phyloP scores from a whole-genome alignment of 2,329 filamentous ascomycete species.

The Alternaria arbusti region DNA sequence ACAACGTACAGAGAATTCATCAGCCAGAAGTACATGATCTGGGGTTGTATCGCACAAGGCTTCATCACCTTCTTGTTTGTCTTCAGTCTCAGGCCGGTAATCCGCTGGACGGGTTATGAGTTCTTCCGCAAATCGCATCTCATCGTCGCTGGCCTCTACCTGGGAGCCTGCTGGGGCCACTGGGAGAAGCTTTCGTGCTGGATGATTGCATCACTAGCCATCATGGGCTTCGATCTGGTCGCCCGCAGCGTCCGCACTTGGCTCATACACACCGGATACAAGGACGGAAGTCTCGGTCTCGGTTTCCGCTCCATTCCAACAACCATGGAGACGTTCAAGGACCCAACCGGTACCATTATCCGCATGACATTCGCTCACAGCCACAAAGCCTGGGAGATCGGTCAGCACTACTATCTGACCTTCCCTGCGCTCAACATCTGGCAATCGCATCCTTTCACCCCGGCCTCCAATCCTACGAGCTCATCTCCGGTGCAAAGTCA shows the following conservation, averaged over 20 bases:
- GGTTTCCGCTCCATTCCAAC: conserved; percentile 5
- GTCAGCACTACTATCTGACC: conserved; percentile 8
- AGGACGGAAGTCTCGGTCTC: neutral
- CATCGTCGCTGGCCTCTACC: conserved; percentile 4
- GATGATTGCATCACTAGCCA: conserved; percentile 6
- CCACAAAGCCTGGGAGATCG: conserved; percentile 4
- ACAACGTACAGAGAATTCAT: conserved; percentile 5
- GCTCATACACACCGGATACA: conserved; percentile 6
- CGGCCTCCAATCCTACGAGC: neutral
- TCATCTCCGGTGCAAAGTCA: conserved; percentile 1
- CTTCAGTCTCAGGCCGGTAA: conserved; percentile 10
- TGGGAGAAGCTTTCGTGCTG: conserved; percentile 8
- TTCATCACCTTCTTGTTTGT: conserved; percentile 10
- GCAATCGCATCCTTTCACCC: conserved; percentile 11
- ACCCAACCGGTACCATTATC: conserved; percentile 3
- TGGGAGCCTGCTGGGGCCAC: conserved; percentile 10
- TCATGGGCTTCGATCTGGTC: conserved; percentile 8
- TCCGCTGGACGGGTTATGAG: conserved; percentile 12
- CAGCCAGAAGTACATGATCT: conserved; percentile 10
- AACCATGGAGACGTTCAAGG: conserved; percentile 4
- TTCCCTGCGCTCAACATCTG: conserved; percentile 11
- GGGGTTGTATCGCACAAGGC: conserved; percentile 6
- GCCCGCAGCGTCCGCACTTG: conserved; percentile 2
- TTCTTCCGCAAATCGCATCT: conserved; percentile 12
- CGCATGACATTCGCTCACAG: conserved; percentile 7